phyloP scores from a whole-genome alignment of 2,329 filamentous ascomycete genomes.

The Diaporthe sp. region DNA sequence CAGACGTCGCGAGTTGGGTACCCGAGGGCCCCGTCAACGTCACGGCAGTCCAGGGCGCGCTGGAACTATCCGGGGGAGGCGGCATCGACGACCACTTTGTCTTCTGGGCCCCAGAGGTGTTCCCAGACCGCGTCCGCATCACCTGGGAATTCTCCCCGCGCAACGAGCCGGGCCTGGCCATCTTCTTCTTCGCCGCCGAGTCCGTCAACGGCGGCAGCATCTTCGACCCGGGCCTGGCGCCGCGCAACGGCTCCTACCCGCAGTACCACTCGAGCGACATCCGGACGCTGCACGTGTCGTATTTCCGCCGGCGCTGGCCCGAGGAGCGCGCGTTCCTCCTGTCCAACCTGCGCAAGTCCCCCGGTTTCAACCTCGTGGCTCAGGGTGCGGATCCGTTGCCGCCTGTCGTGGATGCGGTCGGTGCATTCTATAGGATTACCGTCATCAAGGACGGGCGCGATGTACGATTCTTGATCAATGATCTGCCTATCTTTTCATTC shows the following conservation, averaged over 20 bases:
- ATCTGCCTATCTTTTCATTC: constrained; percentile 47
- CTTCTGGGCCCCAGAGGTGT: constrained; percentile 51
- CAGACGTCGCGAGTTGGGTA: constrained; percentile 48
- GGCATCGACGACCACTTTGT: constrained; percentile 50
- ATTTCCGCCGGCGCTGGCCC: constrained; percentile 46
- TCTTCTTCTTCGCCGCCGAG: constrained; percentile 53
- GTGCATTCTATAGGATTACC: constrained; percentile 50
- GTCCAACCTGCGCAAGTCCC: constrained; percentile 50
- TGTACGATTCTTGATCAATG: constrained; percentile 49
- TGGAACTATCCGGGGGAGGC: constrained; percentile 46
- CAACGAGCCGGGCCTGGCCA: constrained; percentile 51
- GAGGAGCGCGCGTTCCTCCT: constrained; percentile 50
- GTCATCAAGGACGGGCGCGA: constrained; percentile 50
- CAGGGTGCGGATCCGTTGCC: constrained; percentile 50
- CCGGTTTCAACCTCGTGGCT: constrained; percentile 49
- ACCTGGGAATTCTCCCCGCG: constrained; percentile 51
- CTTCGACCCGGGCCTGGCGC: constrained; percentile 47
- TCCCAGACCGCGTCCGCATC: constrained; percentile 50
- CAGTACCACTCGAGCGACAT: constrained; percentile 46
- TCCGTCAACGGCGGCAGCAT: constrained; percentile 48
- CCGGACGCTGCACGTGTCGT: constrained; percentile 44
- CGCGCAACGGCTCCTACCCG: constrained; percentile 47
- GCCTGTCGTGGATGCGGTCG: constrained; percentile 47
- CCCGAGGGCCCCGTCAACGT: constrained; percentile 49
- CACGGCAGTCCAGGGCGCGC: constrained; percentile 47